Evolutionary conservation across 768 basidiomycete genomes (phyloP), one percentile per base, ranked within the genome.

Genomic region (Albatrellus ellisii): DNA sequence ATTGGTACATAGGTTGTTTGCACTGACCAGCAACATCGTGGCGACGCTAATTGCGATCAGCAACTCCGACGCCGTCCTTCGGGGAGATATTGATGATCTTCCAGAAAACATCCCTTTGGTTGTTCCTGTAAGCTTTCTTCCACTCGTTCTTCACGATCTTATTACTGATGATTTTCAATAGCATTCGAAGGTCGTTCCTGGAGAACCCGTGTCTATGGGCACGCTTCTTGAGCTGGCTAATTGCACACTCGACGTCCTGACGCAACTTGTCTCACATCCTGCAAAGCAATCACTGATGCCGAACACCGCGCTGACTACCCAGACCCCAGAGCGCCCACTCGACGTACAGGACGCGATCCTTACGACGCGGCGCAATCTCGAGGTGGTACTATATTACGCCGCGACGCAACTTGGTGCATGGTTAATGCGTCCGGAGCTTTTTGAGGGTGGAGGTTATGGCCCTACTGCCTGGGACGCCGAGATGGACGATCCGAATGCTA

Each of bases 141-240:
- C 35, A 39, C 17, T 6, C 4, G 2, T 26, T 39, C 34, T n/a
- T 17, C 37, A n/a, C 39, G 34, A 35, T 14, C 20, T n/a, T 22
- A 5, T 44, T 0, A 36, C 28, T 43, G 3, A 31, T 14, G 21
- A 43, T 36, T 34, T 25, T 46, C 44, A 25, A 15, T 44, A 94
- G 89, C 84, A 86, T 54, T 81, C 85, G 4, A 91, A 88, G 52
- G 79, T 89, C 4, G 79, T 88, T 2, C 67, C 82, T 0, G 76
- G 78, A 11, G 89, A 91, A 50, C 78, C 83, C 6, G 75, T 88
- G 0, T 90, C 89, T 0, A 61, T 90, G 41, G 89, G 90, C 14
- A 91, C 90, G 0, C 60, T 94, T 6, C 69, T 90, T n/a, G 89
- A 92, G 60, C 62, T 91, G 4, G 84, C 77, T 2, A 85, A 81